Conservation (phyloP, 2,329 filamentous ascomycete species). For the Pseudogymnoascus sp. region DNA sequence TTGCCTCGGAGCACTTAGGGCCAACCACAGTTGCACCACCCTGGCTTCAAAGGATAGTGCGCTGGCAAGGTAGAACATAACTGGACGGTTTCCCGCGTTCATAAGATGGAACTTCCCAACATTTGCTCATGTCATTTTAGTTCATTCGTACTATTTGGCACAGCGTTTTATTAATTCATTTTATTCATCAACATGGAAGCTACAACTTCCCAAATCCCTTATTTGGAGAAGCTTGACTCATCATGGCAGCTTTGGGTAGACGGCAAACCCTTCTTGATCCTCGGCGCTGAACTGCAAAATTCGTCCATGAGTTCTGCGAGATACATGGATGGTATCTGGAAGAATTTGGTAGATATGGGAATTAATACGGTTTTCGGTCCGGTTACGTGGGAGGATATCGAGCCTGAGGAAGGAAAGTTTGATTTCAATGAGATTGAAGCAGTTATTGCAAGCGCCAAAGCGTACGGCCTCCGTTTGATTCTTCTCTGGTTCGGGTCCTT, state of each 20-base stretch:
- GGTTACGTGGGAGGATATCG: conserved; percentile 41
- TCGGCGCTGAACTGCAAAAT: conserved; percentile 41
- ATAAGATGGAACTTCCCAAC: too few relatives aligned
- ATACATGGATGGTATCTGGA: conserved; percentile 39
- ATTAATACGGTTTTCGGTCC: conserved; percentile 40
- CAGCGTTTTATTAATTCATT: too few relatives aligned
- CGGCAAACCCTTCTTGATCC: conserved; percentile 38
- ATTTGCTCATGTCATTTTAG: too few relatives aligned
- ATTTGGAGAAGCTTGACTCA: not conserved
- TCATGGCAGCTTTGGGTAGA: conserved; percentile 35
- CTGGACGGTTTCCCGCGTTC: too few relatives aligned
- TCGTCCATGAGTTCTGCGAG: conserved; percentile 38
- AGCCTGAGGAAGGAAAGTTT: conserved; percentile 38
- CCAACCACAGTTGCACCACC: too few relatives aligned
- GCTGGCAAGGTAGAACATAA: too few relatives aligned
- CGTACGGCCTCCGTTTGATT: conserved; percentile 33
- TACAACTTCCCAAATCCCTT: not conserved
- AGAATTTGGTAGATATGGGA: conserved; percentile 34
- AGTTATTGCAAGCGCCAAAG: conserved; percentile 32
- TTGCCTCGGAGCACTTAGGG: too few relatives aligned
- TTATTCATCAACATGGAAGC: too few relatives aligned
- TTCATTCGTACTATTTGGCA: too few relatives aligned
- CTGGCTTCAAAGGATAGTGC: too few relatives aligned
- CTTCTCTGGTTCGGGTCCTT: conserved; percentile 42
- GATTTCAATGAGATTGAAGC: conserved; percentile 36